These are phyloP conservation scores for Penicillium coprophilum DNA, from an alignment of 495 filamentous ascomycete genomes.

Conservation along the genomic window DNA sequence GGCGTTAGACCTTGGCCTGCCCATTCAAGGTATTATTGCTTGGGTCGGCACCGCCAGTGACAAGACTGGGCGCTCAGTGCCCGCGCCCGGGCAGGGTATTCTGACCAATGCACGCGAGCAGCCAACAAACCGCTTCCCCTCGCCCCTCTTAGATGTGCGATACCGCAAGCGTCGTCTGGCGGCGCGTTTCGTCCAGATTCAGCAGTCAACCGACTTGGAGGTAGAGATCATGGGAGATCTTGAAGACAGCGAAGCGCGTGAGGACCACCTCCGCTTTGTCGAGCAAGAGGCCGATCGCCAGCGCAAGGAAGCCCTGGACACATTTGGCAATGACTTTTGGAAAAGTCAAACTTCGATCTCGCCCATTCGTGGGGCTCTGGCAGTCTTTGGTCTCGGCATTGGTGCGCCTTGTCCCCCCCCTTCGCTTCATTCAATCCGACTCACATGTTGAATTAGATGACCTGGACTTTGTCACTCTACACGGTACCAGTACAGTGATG, in stretches of 20 bases:
- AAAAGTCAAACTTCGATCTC: constrained; percentile 55
- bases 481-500: constrained; percentile 91
- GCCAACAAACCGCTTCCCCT: constrained; percentile 71
- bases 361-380: constrained; percentile 83
- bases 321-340: too few relatives aligned
- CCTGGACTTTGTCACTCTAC: constrained; percentile 86
- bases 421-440: too few relatives aligned
- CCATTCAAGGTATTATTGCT: constrained; percentile 87
- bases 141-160: constrained; percentile 86
- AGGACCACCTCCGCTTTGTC: too few relatives aligned
- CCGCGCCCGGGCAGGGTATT: constrained; percentile 89
- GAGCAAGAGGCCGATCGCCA: too few relatives aligned
- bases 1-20: constrained; percentile 92
- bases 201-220: constrained; percentile 87
- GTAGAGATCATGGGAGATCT: constrained; percentile 58
- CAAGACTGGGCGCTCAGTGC: constrained; percentile 93
- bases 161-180: constrained; percentile 90
- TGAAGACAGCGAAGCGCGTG: constrained; percentile 58
- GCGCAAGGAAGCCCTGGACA: too few relatives aligned
- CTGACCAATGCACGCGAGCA: constrained; percentile 88
- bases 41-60: constrained; percentile 89
- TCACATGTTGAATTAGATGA: constrained; percentile 50
- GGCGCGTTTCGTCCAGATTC: constrained; percentile 78
- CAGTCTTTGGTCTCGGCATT: constrained; percentile 92
- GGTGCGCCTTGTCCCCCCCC: constrained; percentile 24